Base-by-base conservation (phyloP, 2,329 filamentous ascomycete genomes). In the Scedosporium dehoogii region DNA sequence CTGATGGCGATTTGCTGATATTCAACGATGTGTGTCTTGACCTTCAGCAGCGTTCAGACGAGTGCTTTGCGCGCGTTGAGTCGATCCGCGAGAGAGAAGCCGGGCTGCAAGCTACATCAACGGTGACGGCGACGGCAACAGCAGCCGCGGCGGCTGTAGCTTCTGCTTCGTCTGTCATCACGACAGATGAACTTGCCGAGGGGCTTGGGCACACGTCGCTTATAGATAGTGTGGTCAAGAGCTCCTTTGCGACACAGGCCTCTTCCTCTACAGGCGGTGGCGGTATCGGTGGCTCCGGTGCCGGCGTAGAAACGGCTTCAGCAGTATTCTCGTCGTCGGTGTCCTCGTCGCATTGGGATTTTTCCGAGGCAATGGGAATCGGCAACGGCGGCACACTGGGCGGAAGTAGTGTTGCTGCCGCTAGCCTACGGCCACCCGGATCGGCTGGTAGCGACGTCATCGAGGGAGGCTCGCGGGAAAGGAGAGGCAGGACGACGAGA, bases 21-120 rank as follows among this genome's bases (percentile, higher is more conserved):
- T 86, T 86, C 66, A 79, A 84, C 66, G 73, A 73, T 1, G 67
- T 79, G n/a, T 85, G 82, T 66, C 65, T 76, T 48, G 71, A 70
- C 3, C 72, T 86, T 3, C 81, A 85, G 63, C 72, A 72, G 61
- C 79, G 81, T 6, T 77, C 82, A 1, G 77, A 82, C 51, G 74
- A 77, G 2, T 85, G 82, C 65, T 76, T 82, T 51, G 75, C 76
- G 14, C 78, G 77, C 60, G 74, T 83, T 4, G 80, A 84, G 62
- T 69, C 72, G 2, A 69, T 77, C 6, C 80, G 80, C 3, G 71
- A 70, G 21, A 71, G 70, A 14, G 77, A 79, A 14, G 65, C 62
- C 12, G 66, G 68, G 1, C 67, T 69, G 16, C 68, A 68, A 41
- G 68, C 71, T 6, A 66, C 70, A 4, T 73, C 75, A 3, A 79